phyloP scores from a whole-genome alignment of 2,329 filamentous ascomycete species.

The Coniochaeta hoffmannii region DNA sequence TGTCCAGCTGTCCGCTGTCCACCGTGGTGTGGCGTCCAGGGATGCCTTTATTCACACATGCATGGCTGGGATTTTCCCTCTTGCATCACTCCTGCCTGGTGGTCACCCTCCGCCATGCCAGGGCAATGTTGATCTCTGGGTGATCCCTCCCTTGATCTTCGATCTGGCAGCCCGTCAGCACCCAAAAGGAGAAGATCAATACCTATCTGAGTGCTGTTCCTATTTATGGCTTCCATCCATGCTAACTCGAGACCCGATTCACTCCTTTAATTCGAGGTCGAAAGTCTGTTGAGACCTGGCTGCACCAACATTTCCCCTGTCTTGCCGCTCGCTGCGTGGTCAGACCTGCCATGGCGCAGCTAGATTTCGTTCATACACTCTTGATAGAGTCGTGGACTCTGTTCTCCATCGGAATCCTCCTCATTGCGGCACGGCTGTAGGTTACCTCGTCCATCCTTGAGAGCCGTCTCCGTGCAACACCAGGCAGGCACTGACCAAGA shows the following conservation, averaged over 20 bases:
- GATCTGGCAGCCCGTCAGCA: background rate
- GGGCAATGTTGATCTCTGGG: background rate
- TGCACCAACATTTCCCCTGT: too few relatives aligned
- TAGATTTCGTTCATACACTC: slow-evolving; percentile 3
- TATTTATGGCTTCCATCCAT: background rate
- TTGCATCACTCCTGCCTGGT: background rate
- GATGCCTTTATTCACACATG: too few relatives aligned
- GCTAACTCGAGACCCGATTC: too few relatives aligned
- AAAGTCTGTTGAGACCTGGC: too few relatives aligned
- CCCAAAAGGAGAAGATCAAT: slow-evolving; percentile 1
- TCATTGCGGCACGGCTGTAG: slow-evolving; percentile 8
- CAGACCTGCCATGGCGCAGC: background rate
- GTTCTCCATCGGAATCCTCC: slow-evolving; percentile 10
- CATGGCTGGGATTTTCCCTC: background rate
- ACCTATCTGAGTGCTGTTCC: background rate
- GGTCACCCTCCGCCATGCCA: background rate
- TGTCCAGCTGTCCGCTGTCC: background rate
- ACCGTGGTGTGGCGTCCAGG: background rate
- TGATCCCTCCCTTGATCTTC: background rate
- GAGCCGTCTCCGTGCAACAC: background rate
- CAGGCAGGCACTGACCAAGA: background rate
- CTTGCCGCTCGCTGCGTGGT: background rate
- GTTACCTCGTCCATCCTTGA: background rate
- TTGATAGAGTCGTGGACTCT: slow-evolving; percentile 14
- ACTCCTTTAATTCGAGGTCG: too few relatives aligned